phyloP scores from a whole-genome alignment of 257 asterid species.

The Gentiana dahurica region DNA sequence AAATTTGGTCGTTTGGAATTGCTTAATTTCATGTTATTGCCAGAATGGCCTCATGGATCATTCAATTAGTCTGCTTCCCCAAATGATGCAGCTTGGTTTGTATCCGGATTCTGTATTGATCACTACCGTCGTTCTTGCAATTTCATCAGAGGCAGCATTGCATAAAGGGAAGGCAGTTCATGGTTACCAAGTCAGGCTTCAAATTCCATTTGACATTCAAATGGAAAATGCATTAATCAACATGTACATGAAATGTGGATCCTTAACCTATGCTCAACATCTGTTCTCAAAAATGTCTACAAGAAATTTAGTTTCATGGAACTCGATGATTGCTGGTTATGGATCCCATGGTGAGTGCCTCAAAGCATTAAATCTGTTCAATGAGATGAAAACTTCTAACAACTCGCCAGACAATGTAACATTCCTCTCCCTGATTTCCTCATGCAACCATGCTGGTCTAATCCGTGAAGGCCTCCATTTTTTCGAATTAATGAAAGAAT shows the following conservation, averaged over 20 bases:
- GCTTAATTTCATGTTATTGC: slow-evolving; percentile 56
- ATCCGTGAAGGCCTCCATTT: slow-evolving; percentile 44
- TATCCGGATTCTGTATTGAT: slow-evolving; percentile 49
- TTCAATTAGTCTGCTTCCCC: slow-evolving; percentile 52
- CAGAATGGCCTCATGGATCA: slow-evolving; percentile 45
- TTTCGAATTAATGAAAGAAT: slow-evolving; percentile 41
- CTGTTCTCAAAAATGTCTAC: slow-evolving; percentile 32
- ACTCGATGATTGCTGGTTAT: slow-evolving; percentile 69
- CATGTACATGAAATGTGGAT: slow-evolving; percentile 80
- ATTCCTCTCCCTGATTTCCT: slow-evolving; percentile 62
- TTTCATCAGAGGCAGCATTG: slow-evolving; percentile 58
- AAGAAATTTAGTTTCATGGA: slow-evolving; percentile 60
- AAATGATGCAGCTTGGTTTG: slow-evolving; percentile 40
- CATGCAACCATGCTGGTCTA: slow-evolving; percentile 81
- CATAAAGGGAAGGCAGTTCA: slow-evolving; percentile 64
- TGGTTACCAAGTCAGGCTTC: slow-evolving; percentile 38
- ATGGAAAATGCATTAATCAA: slow-evolving; percentile 54
- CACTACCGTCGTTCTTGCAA: slow-evolving; percentile 49
- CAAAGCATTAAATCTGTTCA: slow-evolving; percentile 45
- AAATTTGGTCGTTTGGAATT: slow-evolving; percentile 76
- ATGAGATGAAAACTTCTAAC: slow-evolving; percentile 47
- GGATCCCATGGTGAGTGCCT: slow-evolving; percentile 68
- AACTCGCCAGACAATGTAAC: slow-evolving; percentile 58
- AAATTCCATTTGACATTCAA: slow-evolving; percentile 38
- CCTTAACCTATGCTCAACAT: slow-evolving; percentile 40